A percentile compares a stretch with the other conserved stretches of the same genome.
phyloP scores from a whole-genome alignment of 2,329 filamentous ascomycete species.

The Bertia moriformis region DNA sequence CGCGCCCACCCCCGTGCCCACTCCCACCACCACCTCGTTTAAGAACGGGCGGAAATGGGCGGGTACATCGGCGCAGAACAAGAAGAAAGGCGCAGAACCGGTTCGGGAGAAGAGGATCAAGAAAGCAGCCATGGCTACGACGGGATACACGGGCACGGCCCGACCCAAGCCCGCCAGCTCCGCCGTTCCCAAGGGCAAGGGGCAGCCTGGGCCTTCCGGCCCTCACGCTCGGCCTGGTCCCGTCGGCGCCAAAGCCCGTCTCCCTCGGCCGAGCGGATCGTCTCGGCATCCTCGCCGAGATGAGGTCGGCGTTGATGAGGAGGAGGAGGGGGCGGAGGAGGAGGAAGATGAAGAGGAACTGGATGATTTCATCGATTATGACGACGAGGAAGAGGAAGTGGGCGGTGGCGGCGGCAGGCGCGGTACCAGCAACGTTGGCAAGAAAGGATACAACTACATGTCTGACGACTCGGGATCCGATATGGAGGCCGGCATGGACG shows the following conservation, averaged over 20 bases:
- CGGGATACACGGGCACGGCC: conserved; percentile 51
- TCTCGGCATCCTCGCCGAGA: no score
- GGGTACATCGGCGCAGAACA: no score
- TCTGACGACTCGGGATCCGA: conserved; percentile 59
- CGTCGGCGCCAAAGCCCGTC: conserved; percentile 22
- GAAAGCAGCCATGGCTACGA: conserved; percentile 46
- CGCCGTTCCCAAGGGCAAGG: conserved; percentile 16
- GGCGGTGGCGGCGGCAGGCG: conserved; percentile 12
- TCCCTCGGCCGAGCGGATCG: conserved; percentile 14
- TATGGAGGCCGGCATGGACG: conserved; percentile 64
- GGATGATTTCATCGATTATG: conserved; percentile 47
- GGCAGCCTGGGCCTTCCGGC: neutral
- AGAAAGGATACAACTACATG: conserved; percentile 43
- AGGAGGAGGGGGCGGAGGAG: conserved; percentile 31
- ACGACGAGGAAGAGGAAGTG: conserved; percentile 32
- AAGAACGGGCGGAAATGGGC: conserved; percentile 10
- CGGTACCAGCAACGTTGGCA: conserved; percentile 17
- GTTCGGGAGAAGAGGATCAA: conserved; percentile 49
- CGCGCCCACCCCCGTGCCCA: conserved; percentile 1
- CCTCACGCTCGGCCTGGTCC: neutral
- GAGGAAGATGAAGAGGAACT: conserved; percentile 48
- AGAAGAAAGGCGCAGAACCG: conserved; percentile 15
- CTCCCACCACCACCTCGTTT: no score
- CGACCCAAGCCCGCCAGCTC: conserved; percentile 39
- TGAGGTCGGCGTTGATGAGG: conserved; percentile 18